phyloP scores from a whole-genome alignment of 2,329 filamentous ascomycete species.

The Lithohypha guttulata region DNA sequence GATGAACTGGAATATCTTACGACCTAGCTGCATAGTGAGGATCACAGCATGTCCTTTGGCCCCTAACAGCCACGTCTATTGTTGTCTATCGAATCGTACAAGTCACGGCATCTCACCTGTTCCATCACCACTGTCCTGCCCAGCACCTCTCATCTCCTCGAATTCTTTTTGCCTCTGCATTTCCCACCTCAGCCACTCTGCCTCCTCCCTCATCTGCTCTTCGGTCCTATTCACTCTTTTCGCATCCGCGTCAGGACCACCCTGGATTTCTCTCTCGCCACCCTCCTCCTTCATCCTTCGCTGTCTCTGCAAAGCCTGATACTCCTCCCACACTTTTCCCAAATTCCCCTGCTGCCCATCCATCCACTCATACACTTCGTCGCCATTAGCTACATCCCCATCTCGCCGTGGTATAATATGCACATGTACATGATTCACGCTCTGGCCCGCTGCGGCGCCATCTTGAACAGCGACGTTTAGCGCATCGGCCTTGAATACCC shows the following conservation, averaged over 20 bases:
- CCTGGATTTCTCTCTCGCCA: conserved; percentile 36
- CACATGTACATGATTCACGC: conserved; percentile 83
- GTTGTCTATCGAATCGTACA: background rate
- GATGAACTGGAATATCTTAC: no score
- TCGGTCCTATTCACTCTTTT: conserved; percentile 54
- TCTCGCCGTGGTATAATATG: conserved; percentile 71
- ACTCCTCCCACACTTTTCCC: conserved; percentile 57
- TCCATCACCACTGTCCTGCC: conserved; percentile 9
- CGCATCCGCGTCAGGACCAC: conserved; percentile 60
- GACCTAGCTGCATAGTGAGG: no score
- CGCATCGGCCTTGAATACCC: conserved; percentile 53
- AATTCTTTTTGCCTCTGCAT: conserved; percentile 34
- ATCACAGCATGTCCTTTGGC: no score
- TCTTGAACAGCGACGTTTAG: conserved; percentile 96
- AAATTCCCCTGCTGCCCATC: conserved; percentile 79
- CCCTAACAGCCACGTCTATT: no score
- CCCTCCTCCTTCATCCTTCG: conserved; percentile 27
- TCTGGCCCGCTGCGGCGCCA: conserved; percentile 80
- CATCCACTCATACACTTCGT: conserved; percentile 73
- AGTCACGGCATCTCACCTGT: conserved; percentile 1
- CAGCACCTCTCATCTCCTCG: conserved; percentile 2
- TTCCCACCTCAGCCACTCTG: conserved; percentile 51
- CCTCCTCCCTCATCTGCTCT: conserved; percentile 73
- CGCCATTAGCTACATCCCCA: conserved; percentile 51
- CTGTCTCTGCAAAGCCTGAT: conserved; percentile 44